Conservation (phyloP, 768 basidiomycete genomes). For the Agaricus bisporus region DNA sequence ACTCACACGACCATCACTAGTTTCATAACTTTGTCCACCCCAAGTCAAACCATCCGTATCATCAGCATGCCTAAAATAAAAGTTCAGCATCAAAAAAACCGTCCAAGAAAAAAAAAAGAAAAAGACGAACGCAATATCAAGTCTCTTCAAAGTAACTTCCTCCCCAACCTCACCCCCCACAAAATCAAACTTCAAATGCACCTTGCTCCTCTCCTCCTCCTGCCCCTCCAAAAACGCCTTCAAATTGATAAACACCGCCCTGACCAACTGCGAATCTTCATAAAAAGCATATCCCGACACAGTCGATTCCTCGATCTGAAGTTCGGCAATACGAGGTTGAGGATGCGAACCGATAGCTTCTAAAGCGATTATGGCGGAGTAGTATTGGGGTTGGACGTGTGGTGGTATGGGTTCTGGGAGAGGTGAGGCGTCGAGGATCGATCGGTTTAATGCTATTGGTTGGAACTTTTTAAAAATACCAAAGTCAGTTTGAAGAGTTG, state of each 20-base stretch:
- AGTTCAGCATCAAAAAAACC: background rate
- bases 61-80: slow-evolving; percentile 34
- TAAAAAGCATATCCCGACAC: slow-evolving; percentile 61
- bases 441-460: slow-evolving; percentile 50
- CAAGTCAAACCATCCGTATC: slow-evolving; percentile 46
- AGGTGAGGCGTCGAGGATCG: slow-evolving; percentile 47
- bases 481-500: background rate
- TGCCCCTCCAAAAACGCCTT: slow-evolving; percentile 39
- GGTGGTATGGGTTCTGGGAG: slow-evolving; percentile 45
- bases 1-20: slow-evolving; percentile 32
- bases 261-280: slow-evolving; percentile 34
- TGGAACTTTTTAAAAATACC: slow-evolving; percentile 45
- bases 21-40: slow-evolving; percentile 58
- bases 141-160: slow-evolving; percentile 39
- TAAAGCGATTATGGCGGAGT: slow-evolving; percentile 53
- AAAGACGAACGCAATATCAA: slow-evolving; percentile 36
- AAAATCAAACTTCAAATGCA: slow-evolving; percentile 39
- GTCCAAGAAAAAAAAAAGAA: background rate
- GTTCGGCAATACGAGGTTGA: slow-evolving; percentile 36
- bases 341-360: slow-evolving; percentile 50
- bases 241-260: slow-evolving; percentile 56
- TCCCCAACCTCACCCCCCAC: slow-evolving; percentile 20
- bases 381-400: slow-evolving; percentile 63
- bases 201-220: slow-evolving; percentile 28
- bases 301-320: slow-evolving; percentile 37